Conservation (phyloP, 2,329 filamentous ascomycete species). For the Colletotrichum sp. region DNA sequence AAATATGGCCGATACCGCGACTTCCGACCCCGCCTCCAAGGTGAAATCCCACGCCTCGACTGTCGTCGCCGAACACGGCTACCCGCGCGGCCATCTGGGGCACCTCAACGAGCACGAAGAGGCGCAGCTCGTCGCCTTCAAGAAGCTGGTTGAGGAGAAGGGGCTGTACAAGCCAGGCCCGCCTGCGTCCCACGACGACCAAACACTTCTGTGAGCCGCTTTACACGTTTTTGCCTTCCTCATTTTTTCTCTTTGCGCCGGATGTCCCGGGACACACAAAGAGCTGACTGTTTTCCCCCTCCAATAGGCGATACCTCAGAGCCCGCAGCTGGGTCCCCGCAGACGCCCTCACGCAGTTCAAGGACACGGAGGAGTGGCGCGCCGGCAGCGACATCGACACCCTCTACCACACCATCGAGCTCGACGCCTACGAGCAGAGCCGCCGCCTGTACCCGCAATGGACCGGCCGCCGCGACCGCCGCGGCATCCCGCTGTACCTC, state of each 20-base stretch:
- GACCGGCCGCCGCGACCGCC: slow-evolving; percentile 87
- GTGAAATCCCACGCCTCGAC: slow-evolving; percentile 13
- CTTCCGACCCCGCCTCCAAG: slow-evolving; percentile 6
- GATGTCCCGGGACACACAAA: neutral
- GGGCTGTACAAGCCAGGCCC: slow-evolving; percentile 65
- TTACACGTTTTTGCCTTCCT: neutral
- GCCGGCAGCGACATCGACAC: slow-evolving; percentile 77
- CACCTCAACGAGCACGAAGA: slow-evolving; percentile 76
- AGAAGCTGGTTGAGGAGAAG: slow-evolving; percentile 67
- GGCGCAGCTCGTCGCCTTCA: slow-evolving; percentile 73
- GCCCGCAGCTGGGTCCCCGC: slow-evolving; percentile 80
- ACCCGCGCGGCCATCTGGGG: slow-evolving; percentile 80
- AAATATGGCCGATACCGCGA: slow-evolving; percentile 7
- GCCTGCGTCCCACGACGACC: slow-evolving; percentile 72
- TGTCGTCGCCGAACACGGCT: slow-evolving; percentile 49
- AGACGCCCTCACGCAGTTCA: slow-evolving; percentile 84
- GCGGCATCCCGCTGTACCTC: slow-evolving; percentile 91
- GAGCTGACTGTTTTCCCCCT: slow-evolving; percentile 5
- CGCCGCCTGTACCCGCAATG: slow-evolving; percentile 91
- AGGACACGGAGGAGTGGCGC: slow-evolving; percentile 88
- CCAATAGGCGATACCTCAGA: slow-evolving; percentile 79
- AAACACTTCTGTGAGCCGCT: slow-evolving; percentile 69
- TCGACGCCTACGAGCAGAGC: slow-evolving; percentile 83
- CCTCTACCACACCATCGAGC: slow-evolving; percentile 86
- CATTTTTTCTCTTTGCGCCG: neutral